phyloP scores from a whole-genome alignment of 2,329 filamentous ascomycete species.

The Esteya vermicola region DNA sequence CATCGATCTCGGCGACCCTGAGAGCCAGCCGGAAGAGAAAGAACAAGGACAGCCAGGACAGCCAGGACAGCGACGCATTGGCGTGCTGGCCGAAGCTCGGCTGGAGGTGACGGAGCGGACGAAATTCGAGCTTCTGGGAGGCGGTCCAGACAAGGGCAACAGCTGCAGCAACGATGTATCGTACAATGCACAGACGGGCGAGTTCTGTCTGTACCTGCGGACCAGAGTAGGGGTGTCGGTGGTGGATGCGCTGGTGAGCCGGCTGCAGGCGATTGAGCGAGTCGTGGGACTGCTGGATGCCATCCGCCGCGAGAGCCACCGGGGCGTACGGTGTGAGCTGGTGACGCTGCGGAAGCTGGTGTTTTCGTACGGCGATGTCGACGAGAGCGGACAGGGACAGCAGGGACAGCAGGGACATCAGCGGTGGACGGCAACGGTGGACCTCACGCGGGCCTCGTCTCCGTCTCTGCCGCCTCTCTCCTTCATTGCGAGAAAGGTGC shows the following conservation, averaged over 20 bases:
- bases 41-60: neutral
- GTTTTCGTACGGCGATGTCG: conserved; percentile 46
- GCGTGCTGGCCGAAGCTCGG: conserved; percentile 35
- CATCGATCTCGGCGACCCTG: conserved; percentile 22
- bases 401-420: neutral
- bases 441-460: conserved; percentile 28
- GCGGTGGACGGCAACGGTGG: conserved; percentile 40
- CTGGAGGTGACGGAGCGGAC: conserved; percentile 37
- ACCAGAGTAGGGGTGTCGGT: conserved; percentile 44
- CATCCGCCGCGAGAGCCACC: conserved; percentile 36
- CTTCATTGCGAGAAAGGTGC: conserved; percentile 38
- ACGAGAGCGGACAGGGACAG: neutral
- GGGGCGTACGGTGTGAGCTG: conserved; percentile 40
- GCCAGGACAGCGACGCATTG: conserved; percentile 15
- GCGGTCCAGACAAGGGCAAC: conserved; percentile 41
- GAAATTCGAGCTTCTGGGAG: conserved; percentile 40
- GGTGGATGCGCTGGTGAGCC: conserved; percentile 41
- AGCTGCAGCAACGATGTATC: conserved; percentile 49
- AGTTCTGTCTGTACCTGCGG: conserved; percentile 47
- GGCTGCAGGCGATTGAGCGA: conserved; percentile 53
- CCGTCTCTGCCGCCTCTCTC: no score
- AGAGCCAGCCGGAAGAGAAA: no score
- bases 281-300: conserved; percentile 57
- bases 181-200: conserved; percentile 44
- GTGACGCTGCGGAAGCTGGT: conserved; percentile 48